phyloP scores from a whole-genome alignment of 2,329 filamentous ascomycete species.

The Xylaria sp. region DNA sequence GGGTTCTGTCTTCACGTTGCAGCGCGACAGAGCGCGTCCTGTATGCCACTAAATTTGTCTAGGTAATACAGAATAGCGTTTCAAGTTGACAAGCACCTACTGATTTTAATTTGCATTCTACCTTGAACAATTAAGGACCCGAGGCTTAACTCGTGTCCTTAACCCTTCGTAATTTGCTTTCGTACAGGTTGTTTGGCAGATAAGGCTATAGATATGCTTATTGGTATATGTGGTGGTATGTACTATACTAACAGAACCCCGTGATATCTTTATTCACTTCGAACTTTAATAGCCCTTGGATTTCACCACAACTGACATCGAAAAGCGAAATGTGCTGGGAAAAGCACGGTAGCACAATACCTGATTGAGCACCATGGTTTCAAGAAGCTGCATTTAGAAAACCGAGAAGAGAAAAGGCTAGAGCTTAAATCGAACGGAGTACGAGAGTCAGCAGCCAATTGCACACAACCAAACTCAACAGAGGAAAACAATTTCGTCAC shows the following conservation, averaged over 20 bases:
- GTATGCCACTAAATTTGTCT: slow-evolving; percentile 6
- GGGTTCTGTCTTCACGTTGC: neutral
- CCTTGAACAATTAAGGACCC: neutral
- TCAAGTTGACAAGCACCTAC: neutral
- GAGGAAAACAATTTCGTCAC: neutral
- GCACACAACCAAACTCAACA: slow-evolving; percentile 9
- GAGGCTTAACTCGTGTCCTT: neutral
- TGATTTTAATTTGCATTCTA: neutral
- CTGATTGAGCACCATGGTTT: slow-evolving; percentile 88
- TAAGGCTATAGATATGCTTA: slow-evolving; percentile 63
- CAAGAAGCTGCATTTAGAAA: slow-evolving; percentile 72
- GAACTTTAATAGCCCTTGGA: neutral
- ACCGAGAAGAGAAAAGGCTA: neutral
- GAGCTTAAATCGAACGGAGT: slow-evolving; percentile 1
- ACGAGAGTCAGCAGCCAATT: slow-evolving; percentile 9
- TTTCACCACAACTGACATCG: slow-evolving; percentile 29
- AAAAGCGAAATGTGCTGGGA: slow-evolving; percentile 87
- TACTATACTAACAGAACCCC: slow-evolving; percentile 18
- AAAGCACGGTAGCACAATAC: slow-evolving; percentile 88
- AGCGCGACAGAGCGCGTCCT: slow-evolving; percentile 29
- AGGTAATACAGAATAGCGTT: neutral
- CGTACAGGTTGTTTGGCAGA: neutral
- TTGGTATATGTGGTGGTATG: slow-evolving; percentile 79
- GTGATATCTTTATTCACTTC: slow-evolving; percentile 1
- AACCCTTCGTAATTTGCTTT: neutral